phyloP scores from a whole-genome alignment of 345 rosid genomes.

The Eutrema japonicum region DNA sequence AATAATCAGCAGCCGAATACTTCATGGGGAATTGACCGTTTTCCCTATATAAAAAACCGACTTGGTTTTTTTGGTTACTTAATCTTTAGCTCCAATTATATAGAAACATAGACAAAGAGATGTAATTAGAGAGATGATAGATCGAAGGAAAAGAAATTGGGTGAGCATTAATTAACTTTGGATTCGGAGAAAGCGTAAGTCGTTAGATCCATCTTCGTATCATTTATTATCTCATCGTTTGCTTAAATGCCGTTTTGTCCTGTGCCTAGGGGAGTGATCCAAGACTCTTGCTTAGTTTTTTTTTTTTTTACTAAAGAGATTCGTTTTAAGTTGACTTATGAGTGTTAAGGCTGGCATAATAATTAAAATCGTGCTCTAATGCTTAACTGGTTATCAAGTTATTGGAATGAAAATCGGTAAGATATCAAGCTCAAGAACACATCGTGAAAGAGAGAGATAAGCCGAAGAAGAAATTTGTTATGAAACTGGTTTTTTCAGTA shows the following conservation, averaged over 20 bases:
- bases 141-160: background rate
- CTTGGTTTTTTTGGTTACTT: too few species aligned
- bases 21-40: too few species aligned
- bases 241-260: background rate
- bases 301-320: background rate
- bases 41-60: too few species aligned
- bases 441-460: too few species aligned
- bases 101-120: conserved; percentile 2
- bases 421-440: too few species aligned
- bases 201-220: conserved; percentile 10
- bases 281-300: background rate
- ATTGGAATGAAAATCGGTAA: background rate
- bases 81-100: background rate
- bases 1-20: too few species aligned
- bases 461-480: too few species aligned
- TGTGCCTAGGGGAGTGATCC: conserved; percentile 10
- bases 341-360: background rate
- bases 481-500: too few species aligned
- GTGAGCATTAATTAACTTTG: conserved; percentile 20
- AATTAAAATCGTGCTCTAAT: background rate
- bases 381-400: background rate
- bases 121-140: background rate
- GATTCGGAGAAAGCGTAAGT: background rate
- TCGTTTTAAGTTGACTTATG: background rate
- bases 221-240: conserved; percentile 1